phyloP scores from a whole-genome alignment of 2,329 filamentous ascomycete species.

The Aspergillus amoenus region DNA sequence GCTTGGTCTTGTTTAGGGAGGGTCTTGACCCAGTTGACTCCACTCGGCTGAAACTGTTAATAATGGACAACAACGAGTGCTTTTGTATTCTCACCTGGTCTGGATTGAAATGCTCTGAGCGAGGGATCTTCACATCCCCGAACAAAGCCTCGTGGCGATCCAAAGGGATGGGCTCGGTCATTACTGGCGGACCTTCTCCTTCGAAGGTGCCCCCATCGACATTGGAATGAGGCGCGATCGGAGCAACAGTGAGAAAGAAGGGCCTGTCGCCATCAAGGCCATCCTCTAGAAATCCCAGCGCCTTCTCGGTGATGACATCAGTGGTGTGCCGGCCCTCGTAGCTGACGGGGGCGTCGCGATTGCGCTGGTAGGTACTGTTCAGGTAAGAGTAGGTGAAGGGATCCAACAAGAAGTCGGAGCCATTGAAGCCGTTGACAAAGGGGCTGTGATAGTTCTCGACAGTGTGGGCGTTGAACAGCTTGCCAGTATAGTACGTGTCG shows the following conservation, averaged over 20 bases:
- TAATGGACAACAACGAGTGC: neutral
- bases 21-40: slow-evolving; percentile 46
- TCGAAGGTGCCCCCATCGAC: slow-evolving; percentile 28
- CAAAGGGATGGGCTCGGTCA: slow-evolving; percentile 14
- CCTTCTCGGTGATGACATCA: slow-evolving; percentile 59
- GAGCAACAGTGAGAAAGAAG: slow-evolving; percentile 67
- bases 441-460: slow-evolving; percentile 62
- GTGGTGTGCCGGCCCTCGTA: slow-evolving; percentile 56
- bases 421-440: slow-evolving; percentile 59
- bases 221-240: slow-evolving; percentile 66
- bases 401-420: slow-evolving; percentile 61
- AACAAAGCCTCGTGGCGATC: slow-evolving; percentile 61
- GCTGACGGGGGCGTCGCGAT: slow-evolving; percentile 54
- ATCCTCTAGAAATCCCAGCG: slow-evolving; percentile 61
- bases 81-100: neutral
- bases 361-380: slow-evolving; percentile 61
- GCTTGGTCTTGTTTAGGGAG: slow-evolving; percentile 46
- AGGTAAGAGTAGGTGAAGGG: slow-evolving; percentile 67
- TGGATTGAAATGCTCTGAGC: slow-evolving; percentile 41
- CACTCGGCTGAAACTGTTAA: slow-evolving; percentile 21
- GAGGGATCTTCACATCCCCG: slow-evolving; percentile 55
- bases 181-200: neutral
- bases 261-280: slow-evolving; percentile 56
- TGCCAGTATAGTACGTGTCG: slow-evolving; percentile 66
- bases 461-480: slow-evolving; percentile 67